Conservation (phyloP, 2,329 filamentous ascomycete species). For the Phialophora verrucosa region DNA sequence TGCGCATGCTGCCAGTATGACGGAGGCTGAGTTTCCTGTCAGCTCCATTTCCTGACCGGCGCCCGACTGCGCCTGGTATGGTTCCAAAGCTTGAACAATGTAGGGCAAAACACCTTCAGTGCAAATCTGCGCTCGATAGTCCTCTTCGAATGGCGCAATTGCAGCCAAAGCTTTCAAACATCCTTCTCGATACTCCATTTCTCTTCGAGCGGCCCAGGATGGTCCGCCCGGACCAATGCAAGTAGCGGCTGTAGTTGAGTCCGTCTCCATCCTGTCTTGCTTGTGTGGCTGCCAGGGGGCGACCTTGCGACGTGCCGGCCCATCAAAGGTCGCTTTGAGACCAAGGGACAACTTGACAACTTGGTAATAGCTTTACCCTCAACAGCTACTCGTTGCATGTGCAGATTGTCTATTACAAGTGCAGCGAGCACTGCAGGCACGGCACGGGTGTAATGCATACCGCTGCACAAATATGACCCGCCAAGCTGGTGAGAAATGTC, state of each 20-base stretch:
- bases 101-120: constrained; percentile 80
- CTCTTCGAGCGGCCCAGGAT: constrained; percentile 67
- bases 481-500: constrained; percentile 44
- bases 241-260: constrained; percentile 8
- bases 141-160: constrained; percentile 79
- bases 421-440: constrained; percentile 77
- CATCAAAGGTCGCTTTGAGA: constrained; percentile 70
- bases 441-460: constrained; percentile 54
- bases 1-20: constrained; percentile 84
- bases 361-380: constrained; percentile 69
- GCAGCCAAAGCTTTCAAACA: constrained; percentile 81
- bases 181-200: constrained; percentile 76
- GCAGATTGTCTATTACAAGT: constrained; percentile 76
- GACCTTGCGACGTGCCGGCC: constrained; percentile 52
- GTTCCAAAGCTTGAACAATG: constrained; percentile 80
- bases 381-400: constrained; percentile 80
- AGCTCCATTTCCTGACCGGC: constrained; percentile 14
- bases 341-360: constrained; percentile 68
- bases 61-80: constrained; percentile 48
- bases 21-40: constrained; percentile 75
- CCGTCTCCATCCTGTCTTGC: constrained; percentile 8
- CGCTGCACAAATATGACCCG: constrained; percentile 36
- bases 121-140: constrained; percentile 80
- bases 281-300: constrained; percentile 37
- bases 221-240: constrained; percentile 56